Base-by-base conservation (phyloP, 2,329 filamentous ascomycete genomes). In the Cryphonectria radicalis region DNA sequence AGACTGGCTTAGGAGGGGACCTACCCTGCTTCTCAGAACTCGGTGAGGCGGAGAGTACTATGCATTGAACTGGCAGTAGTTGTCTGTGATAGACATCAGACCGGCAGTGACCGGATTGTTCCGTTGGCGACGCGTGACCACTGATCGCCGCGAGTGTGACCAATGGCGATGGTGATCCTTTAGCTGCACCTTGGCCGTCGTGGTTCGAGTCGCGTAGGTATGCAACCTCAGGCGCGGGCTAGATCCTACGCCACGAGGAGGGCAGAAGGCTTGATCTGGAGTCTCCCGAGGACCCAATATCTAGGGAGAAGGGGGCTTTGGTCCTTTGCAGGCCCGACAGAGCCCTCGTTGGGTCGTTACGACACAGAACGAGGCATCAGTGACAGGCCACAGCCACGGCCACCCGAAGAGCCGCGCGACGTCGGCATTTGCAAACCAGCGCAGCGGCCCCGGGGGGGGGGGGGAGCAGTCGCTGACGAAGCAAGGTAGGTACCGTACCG, bases 81-180 rank as follows among this genome's bases (percentile, higher is more conserved):
- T 4, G n/a, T 28, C 8, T 50, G n/a, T 50, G 22, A 11, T 42
- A 46, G 22, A 25, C 40, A 64, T 17, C 62, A 25, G 40, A 63
- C 62, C 32, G 32, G 32, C 32, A 32, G 32, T 32, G 32, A 4
- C 32, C 62, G 62, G 35, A 32, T 64, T 43, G 14, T 46, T 32
- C 62, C 40, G 62, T n/a, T n/a, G 62, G 40, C 22, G 37, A 14
- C 63, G 43, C 7, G 42, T 65, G 43, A 19, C 10, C 59, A 62
- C 35, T n/a, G 59, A 37, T 62, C 19, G 11, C 22, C 17, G 19
- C 17, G 28, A 35, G 4, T 50, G 40, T 2, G 43, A 50, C 63
- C 25, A 65, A 50, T 65, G 63, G 63, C 63, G 40, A 50, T 32
- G 25, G 8, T 65, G 42, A 65, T 50, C 42, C 63, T 53, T 65